These are phyloP conservation scores for Pythium dissotocum DNA, from an alignment of 352 stramenopile genomes.

Conservation along the genomic window DNA sequence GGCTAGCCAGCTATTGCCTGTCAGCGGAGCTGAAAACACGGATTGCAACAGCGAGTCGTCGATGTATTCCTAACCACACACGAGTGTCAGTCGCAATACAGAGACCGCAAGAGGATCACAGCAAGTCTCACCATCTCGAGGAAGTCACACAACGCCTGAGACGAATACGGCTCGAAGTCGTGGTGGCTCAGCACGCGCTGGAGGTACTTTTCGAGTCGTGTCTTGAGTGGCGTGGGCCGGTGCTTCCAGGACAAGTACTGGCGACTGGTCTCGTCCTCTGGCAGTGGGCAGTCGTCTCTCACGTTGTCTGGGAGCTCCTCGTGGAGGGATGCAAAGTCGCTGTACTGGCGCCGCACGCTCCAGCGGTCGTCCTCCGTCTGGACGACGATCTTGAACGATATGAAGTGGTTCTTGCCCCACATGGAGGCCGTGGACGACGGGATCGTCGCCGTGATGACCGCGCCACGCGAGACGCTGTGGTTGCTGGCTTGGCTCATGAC, in stretches of 20 bases:
- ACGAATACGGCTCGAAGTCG: constrained; percentile 51
- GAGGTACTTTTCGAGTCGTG: constrained; percentile 64
- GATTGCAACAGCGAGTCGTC: constrained; percentile 48
- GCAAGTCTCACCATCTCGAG: constrained; percentile 55
- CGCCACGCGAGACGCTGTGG: constrained; percentile 29
- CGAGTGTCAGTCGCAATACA: neutral
- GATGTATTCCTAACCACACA: constrained; percentile 55
- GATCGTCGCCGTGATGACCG: constrained; percentile 56
- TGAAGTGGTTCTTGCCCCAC: constrained; percentile 73
- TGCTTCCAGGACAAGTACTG: constrained; percentile 65
- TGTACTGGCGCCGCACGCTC: constrained; percentile 64
- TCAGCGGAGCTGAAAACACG: constrained; percentile 37
- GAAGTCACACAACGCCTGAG: constrained; percentile 69
- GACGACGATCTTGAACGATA: constrained; percentile 77
- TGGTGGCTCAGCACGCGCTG: constrained; percentile 52
- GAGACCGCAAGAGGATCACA: neutral
- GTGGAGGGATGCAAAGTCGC: constrained; percentile 61
- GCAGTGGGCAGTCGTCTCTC: constrained; percentile 42
- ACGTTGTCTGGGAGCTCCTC: constrained; percentile 63
- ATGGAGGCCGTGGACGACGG: constrained; percentile 62
- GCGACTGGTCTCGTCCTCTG: constrained; percentile 42
- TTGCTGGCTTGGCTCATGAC: constrained; percentile 12
- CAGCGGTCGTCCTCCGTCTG: constrained; percentile 70
- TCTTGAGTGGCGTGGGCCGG: constrained; percentile 59
- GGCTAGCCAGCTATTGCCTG: constrained; percentile 5